phyloP scores from a whole-genome alignment of 805 yeast genomes.

The Yamadazyma tumulicola region DNA sequence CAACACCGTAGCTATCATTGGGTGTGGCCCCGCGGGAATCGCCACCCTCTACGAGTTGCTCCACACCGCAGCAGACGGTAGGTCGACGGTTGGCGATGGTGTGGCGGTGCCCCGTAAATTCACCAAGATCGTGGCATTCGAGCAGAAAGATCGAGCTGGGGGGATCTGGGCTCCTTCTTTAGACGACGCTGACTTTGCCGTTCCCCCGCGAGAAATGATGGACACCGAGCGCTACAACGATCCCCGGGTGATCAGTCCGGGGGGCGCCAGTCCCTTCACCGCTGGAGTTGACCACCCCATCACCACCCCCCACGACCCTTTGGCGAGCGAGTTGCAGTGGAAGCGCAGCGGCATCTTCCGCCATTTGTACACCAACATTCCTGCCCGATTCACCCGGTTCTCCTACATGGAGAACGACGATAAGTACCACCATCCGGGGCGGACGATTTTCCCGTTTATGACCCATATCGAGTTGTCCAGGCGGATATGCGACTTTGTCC shows the following conservation, averaged over 20 bases:
- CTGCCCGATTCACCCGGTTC: slow-evolving; percentile 34
- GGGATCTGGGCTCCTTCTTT: slow-evolving; percentile 41
- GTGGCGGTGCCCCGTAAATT: slow-evolving; percentile 21
- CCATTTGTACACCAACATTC: slow-evolving; percentile 40
- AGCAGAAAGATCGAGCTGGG: slow-evolving; percentile 40
- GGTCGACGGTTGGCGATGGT: slow-evolving; percentile 17
- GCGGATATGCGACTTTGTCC: slow-evolving; percentile 25
- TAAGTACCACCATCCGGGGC: slow-evolving; percentile 16
- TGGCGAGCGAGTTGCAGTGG: slow-evolving; percentile 30
- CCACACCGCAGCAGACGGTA: slow-evolving; percentile 26
- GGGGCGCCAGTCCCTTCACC: slow-evolving; percentile 12
- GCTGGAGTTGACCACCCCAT: slow-evolving; percentile 19
- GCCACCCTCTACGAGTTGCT: slow-evolving; percentile 30
- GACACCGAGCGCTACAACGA: slow-evolving; percentile 26
- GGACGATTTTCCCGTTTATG: slow-evolving; percentile 36
- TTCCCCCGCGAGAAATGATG: slow-evolving; percentile 29
- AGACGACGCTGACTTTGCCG: slow-evolving; percentile 17
- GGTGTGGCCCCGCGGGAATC: slow-evolving; percentile 33
- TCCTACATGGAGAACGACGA: slow-evolving; percentile 28
- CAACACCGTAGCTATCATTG: slow-evolving; percentile 23
- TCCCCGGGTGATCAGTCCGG: slow-evolving; percentile 30
- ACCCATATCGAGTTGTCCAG: slow-evolving; percentile 29
- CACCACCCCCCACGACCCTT: slow-evolving; percentile 2
- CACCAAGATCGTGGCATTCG: slow-evolving; percentile 39
- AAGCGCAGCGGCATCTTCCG: slow-evolving; percentile 34